Base-by-base conservation (phyloP, 2,329 filamentous ascomycete species). In the Kalmusia sp. region DNA sequence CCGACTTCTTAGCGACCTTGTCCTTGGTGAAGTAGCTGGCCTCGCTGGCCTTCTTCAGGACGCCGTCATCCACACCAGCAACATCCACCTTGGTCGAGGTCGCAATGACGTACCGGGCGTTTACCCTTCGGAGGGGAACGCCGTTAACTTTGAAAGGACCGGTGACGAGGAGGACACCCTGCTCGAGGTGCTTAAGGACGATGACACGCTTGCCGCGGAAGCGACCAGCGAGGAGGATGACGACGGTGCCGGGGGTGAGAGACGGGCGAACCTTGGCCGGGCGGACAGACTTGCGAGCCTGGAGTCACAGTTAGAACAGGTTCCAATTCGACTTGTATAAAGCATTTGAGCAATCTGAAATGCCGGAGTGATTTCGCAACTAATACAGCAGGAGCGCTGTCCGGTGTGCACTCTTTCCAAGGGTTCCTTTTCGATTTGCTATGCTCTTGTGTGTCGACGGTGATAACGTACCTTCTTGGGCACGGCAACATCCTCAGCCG, bases 141-240 rank as follows among this genome's bases (percentile, higher is more conserved):
- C 95, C 95, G 85, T 99, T 99, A 84, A 99, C 90, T 90, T 98
- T 99, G 91, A 98, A 99, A 79, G 95, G 95, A 75, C 95, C 95
- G 78, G 95, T 99, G 75, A 99, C 92, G 79, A 99, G 92, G 80
- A 99, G 92, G 68, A 97, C 92, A 84, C 95, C 95, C 85, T 97
- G 92, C 77, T 91, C 86, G 77, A 99, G 93, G 82, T 89, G 87
- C 89, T 98, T 98, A 80, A 99, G 90, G 83, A 98, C 92, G 76
- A 99, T 86, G 76, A 99, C 95, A 79, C 95, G 95, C 92, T 99
- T 99, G 87, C 95, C 95, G 76, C 95, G 93, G 92, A 98, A 99
- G 77, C 95, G 95, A 76, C 95, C 95, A 80, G 95, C 95, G 79
- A 99, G 92, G 79, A 99, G 92, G 83, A 99, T 99, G 78, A 99